Base-by-base conservation (phyloP, 768 basidiomycete species). In the Pholiota conissans region DNA sequence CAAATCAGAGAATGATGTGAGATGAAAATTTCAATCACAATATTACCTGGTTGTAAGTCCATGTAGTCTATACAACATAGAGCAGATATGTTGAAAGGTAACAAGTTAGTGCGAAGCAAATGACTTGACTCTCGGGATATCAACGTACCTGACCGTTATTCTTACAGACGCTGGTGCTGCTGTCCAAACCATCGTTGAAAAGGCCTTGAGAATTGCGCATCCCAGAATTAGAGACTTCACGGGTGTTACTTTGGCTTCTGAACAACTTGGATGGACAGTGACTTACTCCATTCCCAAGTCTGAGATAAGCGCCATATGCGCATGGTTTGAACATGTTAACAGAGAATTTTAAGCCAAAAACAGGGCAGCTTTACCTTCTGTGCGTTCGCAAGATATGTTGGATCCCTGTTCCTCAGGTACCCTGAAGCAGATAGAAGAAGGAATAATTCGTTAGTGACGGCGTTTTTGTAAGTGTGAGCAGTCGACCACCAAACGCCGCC, bases 401-500 rank as follows among this genome's bases (percentile, higher is more conserved):
- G 62, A 40, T 75, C 73, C 1, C 67, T 54, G 35, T 67, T 73
- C 32, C 78, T 70, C 30, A 78, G 61, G 61, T 77, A 83, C 7
- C 79, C 83, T 27, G 68, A 59, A 2, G 83, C 82, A 3, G 83
- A 84, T 5, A 76, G 73, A 30, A 79, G 67, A 14, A 84, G 69
- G 70, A 83, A 85, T 9, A 84, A 73, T 55, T 84, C 74, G 61
- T 85, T 84, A n/a, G 83, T 85, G 57, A 85, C 78, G 9, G 83
- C 81, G 52, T 84, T 84, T 70, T 85, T 85, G 72, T 84, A 84
- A 0, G 74, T 78, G 61, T 80, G 78, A 18, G 72, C 81, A 14
- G 74, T 74, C 8, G 80, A 80, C 84, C 83, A 85, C 81, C 82
- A 83, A 5, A 84, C 83, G 62, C 84, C 83, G 16, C 83, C 84